Conservation (phyloP, 495 filamentous ascomycete genomes). For the Chaetomium cochliodes region DNA sequence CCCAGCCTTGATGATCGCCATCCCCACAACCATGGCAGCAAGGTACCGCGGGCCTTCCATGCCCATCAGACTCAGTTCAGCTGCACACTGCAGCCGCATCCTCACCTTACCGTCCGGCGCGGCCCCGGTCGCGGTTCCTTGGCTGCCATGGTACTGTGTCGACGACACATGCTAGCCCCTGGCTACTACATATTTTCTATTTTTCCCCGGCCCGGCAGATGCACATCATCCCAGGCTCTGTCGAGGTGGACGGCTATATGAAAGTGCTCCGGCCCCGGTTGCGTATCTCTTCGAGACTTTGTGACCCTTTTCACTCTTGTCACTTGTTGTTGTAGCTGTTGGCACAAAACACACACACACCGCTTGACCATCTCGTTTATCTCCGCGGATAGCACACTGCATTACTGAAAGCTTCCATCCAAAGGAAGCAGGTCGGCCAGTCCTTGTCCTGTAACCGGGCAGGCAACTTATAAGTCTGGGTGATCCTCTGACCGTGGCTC, state of each 20-base stretch:
- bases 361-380: not conserved
- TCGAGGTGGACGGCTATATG: slow-evolving; percentile 15
- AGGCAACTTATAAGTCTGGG: no score
- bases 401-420: not conserved
- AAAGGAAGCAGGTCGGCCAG: not conserved
- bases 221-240: slow-evolving; percentile 10
- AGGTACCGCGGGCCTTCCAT: slow-evolving; percentile 15
- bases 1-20: slow-evolving; percentile 15
- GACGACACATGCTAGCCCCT: slow-evolving; percentile 7
- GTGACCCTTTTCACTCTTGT: not conserved
- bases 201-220: not conserved
- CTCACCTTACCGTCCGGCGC: slow-evolving; percentile 15
- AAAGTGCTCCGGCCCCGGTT: not conserved
- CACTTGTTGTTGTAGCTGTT: not conserved
- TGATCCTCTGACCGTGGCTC: no score
- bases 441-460: no score
- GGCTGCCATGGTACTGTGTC: not conserved
- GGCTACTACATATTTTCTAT: slow-evolving; percentile 7
- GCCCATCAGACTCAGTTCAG: slow-evolving; percentile 22
- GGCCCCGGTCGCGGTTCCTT: not conserved
- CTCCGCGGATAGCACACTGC: not conserved
- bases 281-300: not conserved
- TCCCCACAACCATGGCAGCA: slow-evolving; percentile 10
- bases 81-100: slow-evolving; percentile 17
- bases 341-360: no score